Conservation (phyloP, 2,329 filamentous ascomycete species). For the Talaromyces sp. region DNA sequence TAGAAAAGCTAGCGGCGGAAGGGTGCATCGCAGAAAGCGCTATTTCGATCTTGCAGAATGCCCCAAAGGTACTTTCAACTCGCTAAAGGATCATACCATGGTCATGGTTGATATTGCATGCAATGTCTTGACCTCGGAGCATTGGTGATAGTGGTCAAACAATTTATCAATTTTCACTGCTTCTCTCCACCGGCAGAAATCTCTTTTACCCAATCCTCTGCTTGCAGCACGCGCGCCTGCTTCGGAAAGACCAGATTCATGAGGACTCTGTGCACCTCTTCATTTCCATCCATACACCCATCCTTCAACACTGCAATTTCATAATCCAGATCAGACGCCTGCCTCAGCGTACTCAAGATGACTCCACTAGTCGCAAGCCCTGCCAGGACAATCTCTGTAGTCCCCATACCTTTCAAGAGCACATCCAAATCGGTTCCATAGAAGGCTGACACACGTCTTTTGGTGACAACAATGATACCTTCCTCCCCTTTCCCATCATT, state of each 20-base stretch:
- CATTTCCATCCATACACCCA: not conserved
- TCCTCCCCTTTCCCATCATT: not conserved
- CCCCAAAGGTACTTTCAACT: not conserved
- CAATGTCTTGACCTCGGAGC: no score
- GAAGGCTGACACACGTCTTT: constrained; percentile 3
- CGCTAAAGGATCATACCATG: no score
- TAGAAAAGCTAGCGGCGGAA: not conserved
- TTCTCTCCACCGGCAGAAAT: no score
- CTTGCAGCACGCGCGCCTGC: not conserved
- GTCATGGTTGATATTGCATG: no score
- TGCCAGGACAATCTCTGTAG: constrained; percentile 1
- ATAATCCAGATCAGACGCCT: constrained; percentile 4
- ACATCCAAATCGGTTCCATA: constrained; percentile 2
- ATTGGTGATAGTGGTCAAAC: no score
- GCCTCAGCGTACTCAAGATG: constrained; percentile 1
- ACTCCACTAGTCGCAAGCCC: constrained; percentile 2
- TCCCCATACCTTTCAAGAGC: not conserved
- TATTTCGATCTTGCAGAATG: not conserved
- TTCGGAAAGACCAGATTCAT: not conserved
- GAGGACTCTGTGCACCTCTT: not conserved
- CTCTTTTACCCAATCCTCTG: constrained; percentile 2
- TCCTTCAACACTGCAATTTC: not conserved
- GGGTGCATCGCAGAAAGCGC: not conserved
- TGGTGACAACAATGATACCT: not conserved
- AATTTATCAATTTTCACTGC: no score